Percentiles rank a stretch among this genome's conserved stretches.
These are phyloP conservation scores for Exobasidium cylindrosporum DNA, from an alignment of 1,284 basidiomycete species.

Conservation along the genomic window DNA sequence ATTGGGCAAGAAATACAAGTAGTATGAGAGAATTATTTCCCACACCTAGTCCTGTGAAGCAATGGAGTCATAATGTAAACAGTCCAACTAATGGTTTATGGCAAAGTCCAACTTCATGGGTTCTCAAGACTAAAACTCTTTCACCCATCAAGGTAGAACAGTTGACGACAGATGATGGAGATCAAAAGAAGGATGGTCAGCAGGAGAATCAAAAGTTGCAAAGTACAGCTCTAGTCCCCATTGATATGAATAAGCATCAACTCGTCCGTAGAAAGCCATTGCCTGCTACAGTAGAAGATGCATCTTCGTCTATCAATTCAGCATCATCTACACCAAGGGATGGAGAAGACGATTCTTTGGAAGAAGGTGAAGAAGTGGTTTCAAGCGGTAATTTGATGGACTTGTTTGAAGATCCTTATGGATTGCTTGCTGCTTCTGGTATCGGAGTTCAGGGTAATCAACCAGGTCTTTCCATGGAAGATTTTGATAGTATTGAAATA, in stretches of 20 bases:
- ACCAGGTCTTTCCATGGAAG: background rate
- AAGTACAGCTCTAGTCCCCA: background rate
- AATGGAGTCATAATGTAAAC: constrained; percentile 20
- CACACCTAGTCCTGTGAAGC: constrained; percentile 31
- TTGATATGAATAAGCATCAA: constrained; percentile 3
- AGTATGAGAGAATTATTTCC: constrained; percentile 39
- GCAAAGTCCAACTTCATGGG: constrained; percentile 6
- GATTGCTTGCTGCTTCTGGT: constrained; percentile 42
- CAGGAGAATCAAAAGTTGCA: background rate
- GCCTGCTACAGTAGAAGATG: constrained; percentile 51
- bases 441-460: constrained; percentile 29
- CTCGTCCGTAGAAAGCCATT: constrained; percentile 23
- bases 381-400: constrained; percentile 36
- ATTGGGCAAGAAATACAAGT: constrained; percentile 26
- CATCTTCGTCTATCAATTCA: constrained; percentile 30
- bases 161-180: background rate
- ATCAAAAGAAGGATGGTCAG: background rate
- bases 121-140: background rate
- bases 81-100: background rate
- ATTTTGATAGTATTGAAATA: constrained; percentile 38
- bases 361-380: constrained; percentile 19
- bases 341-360: constrained; percentile 20
- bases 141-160: background rate
- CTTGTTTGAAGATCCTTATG: constrained; percentile 51
- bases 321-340: constrained; percentile 24